Evolutionary conservation across 2,329 filamentous ascomycete species (phyloP), one percentile per base, ranked within the genome.

Genomic region (Parafenestella ontariensis): DNA sequence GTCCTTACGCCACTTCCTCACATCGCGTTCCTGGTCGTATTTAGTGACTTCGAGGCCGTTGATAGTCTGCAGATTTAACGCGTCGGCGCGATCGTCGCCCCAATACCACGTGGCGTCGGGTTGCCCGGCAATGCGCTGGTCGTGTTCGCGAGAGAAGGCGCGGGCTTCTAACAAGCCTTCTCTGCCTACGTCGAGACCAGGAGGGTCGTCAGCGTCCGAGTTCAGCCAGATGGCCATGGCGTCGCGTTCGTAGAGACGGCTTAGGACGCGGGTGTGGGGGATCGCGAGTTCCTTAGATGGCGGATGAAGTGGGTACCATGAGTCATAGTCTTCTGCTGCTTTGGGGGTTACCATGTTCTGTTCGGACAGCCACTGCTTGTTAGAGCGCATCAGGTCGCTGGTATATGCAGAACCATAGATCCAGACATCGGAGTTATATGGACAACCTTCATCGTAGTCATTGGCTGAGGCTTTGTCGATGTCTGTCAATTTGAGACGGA

Each of bases 61-160:
- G 33, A 87, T 69, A 3, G 80, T 80, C 24, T 81, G 79, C 5
- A 88, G 64, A 24, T 83, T 83, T 0, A 88, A 77, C 0, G 83
- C 82, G 43, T 87, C 81, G 0, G 81, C 80, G 1, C 85, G 78
- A 20, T 77, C 77, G 47, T 87, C 84, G 0, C 79, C 83, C 81
- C 83, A 86, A 66, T 82, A 85, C 84, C 84, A 87, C 0, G 73
- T 70, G 23, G 79, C 77, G 13, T 74, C 77, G 0, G 39, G 18
- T 6, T 49, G 44, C 13, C 34, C 3, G 2, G 59, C 40, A 24
- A 87, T 83, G 2, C 84, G 82, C 0, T 73, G 56, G 52, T 87
- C 83, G 15, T 78, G 72, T 11, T 74, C 57, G 0, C 69, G 63
- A 1, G 82, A 79, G 62, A 79, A 86, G 1, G 67, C 60, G 1